Percentiles rank a stretch among this genome's conserved stretches.
These are phyloP conservation scores for Xylariaceae sp. DNA, from an alignment of 2,329 filamentous ascomycete species.

Conservation along the genomic window DNA sequence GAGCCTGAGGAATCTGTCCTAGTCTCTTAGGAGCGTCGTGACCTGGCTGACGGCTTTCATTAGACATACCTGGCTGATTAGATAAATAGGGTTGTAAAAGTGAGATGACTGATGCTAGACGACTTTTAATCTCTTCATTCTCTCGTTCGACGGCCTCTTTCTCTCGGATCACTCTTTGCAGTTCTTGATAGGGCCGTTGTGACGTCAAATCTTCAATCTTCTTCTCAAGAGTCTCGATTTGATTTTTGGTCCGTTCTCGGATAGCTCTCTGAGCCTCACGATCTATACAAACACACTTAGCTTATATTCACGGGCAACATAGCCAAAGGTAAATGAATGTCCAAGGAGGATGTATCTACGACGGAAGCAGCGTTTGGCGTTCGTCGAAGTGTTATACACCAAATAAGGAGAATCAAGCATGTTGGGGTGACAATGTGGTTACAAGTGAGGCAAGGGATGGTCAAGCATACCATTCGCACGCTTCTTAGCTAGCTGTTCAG, in stretches of 20 bases:
- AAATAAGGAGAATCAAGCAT: no score
- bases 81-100: slow-evolving; percentile 60
- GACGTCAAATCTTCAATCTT: slow-evolving; percentile 73
- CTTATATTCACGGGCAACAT: not conserved
- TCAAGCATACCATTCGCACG: slow-evolving; percentile 51
- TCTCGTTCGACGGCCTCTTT: slow-evolving; percentile 77
- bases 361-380: no score
- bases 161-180: slow-evolving; percentile 71
- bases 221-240: slow-evolving; percentile 72
- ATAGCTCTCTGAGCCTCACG: slow-evolving; percentile 84
- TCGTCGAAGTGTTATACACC: no score
- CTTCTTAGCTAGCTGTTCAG: slow-evolving; percentile 71
- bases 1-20: not conserved
- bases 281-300: slow-evolving; percentile 48
- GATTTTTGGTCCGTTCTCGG: slow-evolving; percentile 74
- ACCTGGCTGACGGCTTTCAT: not conserved
- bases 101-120: slow-evolving; percentile 63
- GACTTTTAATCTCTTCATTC: slow-evolving; percentile 73
- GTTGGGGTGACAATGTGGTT: not conserved
- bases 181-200: slow-evolving; percentile 79
- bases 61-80: slow-evolving; percentile 25
- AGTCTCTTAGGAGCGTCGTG: not conserved
- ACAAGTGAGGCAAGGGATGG: not conserved
- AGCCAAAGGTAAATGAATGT: no score
- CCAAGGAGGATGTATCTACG: no score